Evolutionary conservation across 805 yeast genomes (phyloP).

Genomic region (Yarrowia sp.): DNA sequence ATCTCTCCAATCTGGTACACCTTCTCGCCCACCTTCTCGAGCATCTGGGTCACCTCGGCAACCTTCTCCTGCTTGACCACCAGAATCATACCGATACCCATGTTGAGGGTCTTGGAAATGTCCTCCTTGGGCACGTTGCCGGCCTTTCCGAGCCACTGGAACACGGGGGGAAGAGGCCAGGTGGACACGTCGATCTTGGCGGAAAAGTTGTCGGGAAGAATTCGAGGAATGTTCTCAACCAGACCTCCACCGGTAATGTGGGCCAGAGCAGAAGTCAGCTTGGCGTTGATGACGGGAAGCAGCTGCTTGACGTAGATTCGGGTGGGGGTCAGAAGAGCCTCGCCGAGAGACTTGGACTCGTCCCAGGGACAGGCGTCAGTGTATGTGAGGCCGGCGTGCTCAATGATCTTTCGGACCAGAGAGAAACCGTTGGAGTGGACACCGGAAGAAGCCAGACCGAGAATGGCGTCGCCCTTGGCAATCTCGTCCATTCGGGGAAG

Average conservation of each 20-base stretch:
- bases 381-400: constrained; percentile 67
- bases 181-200: constrained; percentile 74
- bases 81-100: constrained; percentile 96
- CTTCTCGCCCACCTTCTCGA: constrained; percentile 66
- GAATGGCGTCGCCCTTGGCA: constrained; percentile 73
- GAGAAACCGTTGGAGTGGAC: constrained; percentile 97
- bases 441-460: constrained; percentile 90
- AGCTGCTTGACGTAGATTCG: constrained; percentile 91
- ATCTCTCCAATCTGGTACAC: constrained; percentile 69
- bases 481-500: constrained; percentile 68
- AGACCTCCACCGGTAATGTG: constrained; percentile 99
- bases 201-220: constrained; percentile 73
- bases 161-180: constrained; percentile 86
- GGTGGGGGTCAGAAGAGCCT: constrained; percentile 84
- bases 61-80: constrained; percentile 72
- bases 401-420: constrained; percentile 86
- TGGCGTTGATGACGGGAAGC: constrained; percentile 66
- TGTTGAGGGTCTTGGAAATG: constrained; percentile 83
- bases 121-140: constrained; percentile 88
- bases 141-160: constrained; percentile 88
- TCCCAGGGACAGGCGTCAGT: constrained; percentile 84
- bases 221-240: constrained; percentile 93
- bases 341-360: constrained; percentile 66
- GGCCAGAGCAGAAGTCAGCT: constrained; percentile 78
- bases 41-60: constrained; percentile 49